Conservation (phyloP, 345 rosid species). For the Abelmoschus esculentus region DNA sequence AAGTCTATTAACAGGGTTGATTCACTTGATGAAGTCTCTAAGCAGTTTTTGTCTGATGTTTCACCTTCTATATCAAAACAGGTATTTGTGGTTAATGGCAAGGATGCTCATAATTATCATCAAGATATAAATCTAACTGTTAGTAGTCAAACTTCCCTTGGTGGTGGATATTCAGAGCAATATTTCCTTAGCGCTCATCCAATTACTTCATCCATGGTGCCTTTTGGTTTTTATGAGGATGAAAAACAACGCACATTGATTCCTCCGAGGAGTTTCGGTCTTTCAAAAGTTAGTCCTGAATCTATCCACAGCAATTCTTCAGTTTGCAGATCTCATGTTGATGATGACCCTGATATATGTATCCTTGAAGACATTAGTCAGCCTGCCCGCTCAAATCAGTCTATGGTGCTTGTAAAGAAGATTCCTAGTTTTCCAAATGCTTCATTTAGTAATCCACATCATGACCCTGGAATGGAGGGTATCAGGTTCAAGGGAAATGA, state of each 20-base stretch:
- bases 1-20: conserved; percentile 16
- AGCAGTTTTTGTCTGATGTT: conserved; percentile 22
- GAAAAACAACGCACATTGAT: conserved; percentile 27
- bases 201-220: conserved; percentile 24
- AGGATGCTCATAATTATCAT: conserved; percentile 22
- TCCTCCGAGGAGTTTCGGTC: conserved; percentile 25
- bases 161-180: conserved; percentile 21
- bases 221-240: conserved; percentile 21
- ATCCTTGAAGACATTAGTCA: conserved; percentile 70
- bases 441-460: conserved; percentile 20
- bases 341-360: conserved; percentile 68
- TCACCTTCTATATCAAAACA: conserved; percentile 16
- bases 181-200: conserved; percentile 22
- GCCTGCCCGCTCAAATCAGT: conserved; percentile 34
- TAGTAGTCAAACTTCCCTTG: conserved; percentile 16
- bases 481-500: conserved; percentile 37
- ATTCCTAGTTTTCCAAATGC: conserved; percentile 21
- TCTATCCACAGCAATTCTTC: conserved; percentile 62
- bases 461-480: conserved; percentile 32
- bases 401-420: conserved; percentile 22
- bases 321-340: conserved; percentile 45
- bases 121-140: conserved; percentile 24
- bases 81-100: conserved; percentile 14
- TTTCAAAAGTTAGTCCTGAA: conserved; percentile 54
- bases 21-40: conserved; percentile 25